Evolutionary conservation across 1,139 yeast species (phyloP).

Genomic region (Nakaseomyces kungkrabaensis): DNA sequence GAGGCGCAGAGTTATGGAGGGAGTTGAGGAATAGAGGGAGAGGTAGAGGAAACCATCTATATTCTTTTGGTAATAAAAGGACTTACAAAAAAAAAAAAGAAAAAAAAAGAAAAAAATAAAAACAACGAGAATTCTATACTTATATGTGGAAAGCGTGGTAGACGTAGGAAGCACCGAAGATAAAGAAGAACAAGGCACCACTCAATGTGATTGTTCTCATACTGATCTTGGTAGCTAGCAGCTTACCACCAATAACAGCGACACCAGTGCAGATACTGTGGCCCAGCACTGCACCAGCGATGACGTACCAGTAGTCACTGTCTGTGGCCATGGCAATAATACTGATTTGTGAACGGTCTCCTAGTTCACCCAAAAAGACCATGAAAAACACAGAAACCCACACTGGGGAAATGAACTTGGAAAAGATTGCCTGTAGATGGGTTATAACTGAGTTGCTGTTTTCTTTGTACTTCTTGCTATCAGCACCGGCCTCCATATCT

Average conservation of each 20-base stretch:
- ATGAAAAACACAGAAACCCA: slow-evolving; percentile 93
- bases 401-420: slow-evolving; percentile 67
- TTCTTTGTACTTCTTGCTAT: slow-evolving; percentile 7
- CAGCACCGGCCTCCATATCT: slow-evolving; percentile 48
- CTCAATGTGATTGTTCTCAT: slow-evolving; percentile 88
- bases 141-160: slow-evolving; percentile 41
- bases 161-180: slow-evolving; percentile 74
- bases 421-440: slow-evolving; percentile 40
- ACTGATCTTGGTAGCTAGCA: slow-evolving; percentile 79
- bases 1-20: slow-evolving; percentile 29
- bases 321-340: slow-evolving; percentile 99
- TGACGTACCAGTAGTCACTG: slow-evolving; percentile 81
- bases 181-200: slow-evolving; percentile 77
- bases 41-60: no score
- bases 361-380: slow-evolving; percentile 98
- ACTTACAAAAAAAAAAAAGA: neutral
- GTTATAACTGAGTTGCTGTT: slow-evolving; percentile 6
- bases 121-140: neutral
- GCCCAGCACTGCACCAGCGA: slow-evolving; percentile 82
- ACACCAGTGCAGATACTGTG: slow-evolving; percentile 84
- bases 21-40: neutral
- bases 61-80: neutral
- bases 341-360: slow-evolving; percentile 95
- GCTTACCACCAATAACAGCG: slow-evolving; percentile 91
- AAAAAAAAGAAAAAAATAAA: neutral